Conservation (phyloP, 257 asterid genomes). For the Cruciata laevipes region DNA sequence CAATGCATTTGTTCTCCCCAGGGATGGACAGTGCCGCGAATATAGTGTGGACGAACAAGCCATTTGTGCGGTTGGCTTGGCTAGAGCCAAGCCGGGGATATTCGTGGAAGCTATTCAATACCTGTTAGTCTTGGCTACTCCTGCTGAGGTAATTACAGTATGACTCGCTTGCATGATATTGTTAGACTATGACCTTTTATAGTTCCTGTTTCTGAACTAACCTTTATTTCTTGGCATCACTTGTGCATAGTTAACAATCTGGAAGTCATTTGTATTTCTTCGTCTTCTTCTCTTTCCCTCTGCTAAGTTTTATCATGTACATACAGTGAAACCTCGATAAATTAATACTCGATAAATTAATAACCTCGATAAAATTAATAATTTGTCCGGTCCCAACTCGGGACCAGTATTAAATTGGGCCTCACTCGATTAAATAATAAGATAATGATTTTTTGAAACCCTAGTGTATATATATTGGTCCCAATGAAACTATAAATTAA, state of each 20-base stretch:
- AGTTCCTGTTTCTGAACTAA: not conserved
- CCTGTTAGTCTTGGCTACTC: constrained; percentile 91
- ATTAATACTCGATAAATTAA: too few species aligned
- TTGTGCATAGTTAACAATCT: not conserved
- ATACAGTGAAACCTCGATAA: too few species aligned
- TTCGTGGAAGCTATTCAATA: constrained; percentile 91
- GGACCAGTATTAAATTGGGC: too few species aligned
- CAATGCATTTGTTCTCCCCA: constrained; percentile 11
- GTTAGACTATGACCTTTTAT: constrained; percentile 3
- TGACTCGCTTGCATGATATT: not conserved
- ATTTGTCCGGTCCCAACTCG: too few species aligned
- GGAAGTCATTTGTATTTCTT: not conserved
- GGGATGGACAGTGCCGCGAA: constrained; percentile 96
- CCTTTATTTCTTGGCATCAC: not conserved
- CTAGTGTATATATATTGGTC: too few species aligned
- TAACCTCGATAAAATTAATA: too few species aligned
- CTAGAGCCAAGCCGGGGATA: constrained; percentile 77
- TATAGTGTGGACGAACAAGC: constrained; percentile 91
- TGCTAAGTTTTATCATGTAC: not conserved
- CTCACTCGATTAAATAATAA: too few species aligned
- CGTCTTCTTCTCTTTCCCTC: not conserved
- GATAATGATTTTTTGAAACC: too few species aligned
- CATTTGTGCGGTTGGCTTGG: constrained; percentile 86
- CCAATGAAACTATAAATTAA: too few species aligned
- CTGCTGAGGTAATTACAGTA: constrained; percentile 61